Conservation (phyloP, 768 basidiomycete species). For the Lentinula sp. region DNA sequence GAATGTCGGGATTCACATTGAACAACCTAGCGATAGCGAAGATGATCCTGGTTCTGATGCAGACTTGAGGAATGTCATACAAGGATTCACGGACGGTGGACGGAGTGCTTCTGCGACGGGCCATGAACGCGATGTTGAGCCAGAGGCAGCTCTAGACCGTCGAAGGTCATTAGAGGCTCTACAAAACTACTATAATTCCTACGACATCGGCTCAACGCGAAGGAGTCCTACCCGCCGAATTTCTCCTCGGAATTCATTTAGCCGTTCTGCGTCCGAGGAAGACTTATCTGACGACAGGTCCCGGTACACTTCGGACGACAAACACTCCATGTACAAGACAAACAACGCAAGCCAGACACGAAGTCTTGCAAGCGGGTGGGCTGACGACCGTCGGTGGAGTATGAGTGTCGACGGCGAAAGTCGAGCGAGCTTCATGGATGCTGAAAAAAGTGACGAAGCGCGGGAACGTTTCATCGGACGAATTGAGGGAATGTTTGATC, state of each 20-base stretch:
- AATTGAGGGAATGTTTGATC: slow-evolving; percentile 48
- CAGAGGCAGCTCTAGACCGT: slow-evolving; percentile 20
- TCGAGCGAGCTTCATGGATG: slow-evolving; percentile 47
- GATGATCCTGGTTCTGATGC: slow-evolving; percentile 20
- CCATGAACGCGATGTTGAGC: slow-evolving; percentile 2
- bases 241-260: slow-evolving; percentile 5
- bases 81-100: slow-evolving; percentile 20
- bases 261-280: slow-evolving; percentile 11
- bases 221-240: slow-evolving; percentile 11
- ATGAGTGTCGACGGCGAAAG: slow-evolving; percentile 36
- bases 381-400: slow-evolving; percentile 35
- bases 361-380: slow-evolving; percentile 13
- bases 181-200: slow-evolving; percentile 2
- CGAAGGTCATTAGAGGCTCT: slow-evolving; percentile 21
- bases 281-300: slow-evolving; percentile 17
- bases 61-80: slow-evolving; percentile 31
- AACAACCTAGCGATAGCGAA: slow-evolving; percentile 14
- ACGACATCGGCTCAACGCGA: slow-evolving; percentile 1
- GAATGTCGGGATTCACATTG: slow-evolving; percentile 8
- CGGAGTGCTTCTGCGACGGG: slow-evolving; percentile 15
- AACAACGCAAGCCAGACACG: slow-evolving; percentile 13
- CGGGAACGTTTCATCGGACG: slow-evolving; percentile 43
- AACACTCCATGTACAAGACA: slow-evolving; percentile 19
- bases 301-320: slow-evolving; percentile 19
- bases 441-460: slow-evolving; percentile 43